phyloP scores from a whole-genome alignment of 768 basidiomycete species.

The Hericium rajendrae region DNA sequence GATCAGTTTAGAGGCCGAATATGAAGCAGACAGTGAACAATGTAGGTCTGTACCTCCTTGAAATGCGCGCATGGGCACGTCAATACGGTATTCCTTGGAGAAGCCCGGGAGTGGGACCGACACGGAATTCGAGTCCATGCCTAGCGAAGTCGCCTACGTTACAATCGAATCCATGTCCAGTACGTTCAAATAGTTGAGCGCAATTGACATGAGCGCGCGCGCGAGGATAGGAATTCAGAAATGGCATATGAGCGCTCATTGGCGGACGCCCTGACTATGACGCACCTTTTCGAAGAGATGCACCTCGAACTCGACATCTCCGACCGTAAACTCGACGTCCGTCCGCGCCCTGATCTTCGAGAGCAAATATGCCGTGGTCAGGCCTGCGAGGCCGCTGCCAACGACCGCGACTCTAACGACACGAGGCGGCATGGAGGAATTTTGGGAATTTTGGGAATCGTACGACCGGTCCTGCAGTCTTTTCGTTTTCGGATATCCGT shows the following conservation, averaged over 20 bases:
- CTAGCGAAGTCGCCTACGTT: slow-evolving; percentile 43
- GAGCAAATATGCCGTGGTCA: slow-evolving; percentile 58
- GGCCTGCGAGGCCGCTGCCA: slow-evolving; percentile 65
- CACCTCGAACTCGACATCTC: slow-evolving; percentile 47
- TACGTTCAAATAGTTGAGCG: neutral
- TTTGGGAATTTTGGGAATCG: neutral
- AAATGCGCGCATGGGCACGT: slow-evolving; percentile 78
- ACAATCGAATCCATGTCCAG: neutral
- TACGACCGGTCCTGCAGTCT: neutral
- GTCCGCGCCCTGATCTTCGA: slow-evolving; percentile 17
- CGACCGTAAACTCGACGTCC: slow-evolving; percentile 2
- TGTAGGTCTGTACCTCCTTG: slow-evolving; percentile 77
- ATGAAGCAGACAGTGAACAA: neutral
- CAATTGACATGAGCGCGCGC: neutral
- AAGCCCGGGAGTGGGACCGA: slow-evolving; percentile 31
- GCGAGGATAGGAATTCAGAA: neutral
- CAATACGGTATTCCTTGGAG: slow-evolving; percentile 43
- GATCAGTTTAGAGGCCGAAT: neutral
- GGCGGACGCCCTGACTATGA: neutral
- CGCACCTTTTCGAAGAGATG: slow-evolving; percentile 69
- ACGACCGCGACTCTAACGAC: slow-evolving; percentile 57
- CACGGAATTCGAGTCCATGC: slow-evolving; percentile 61
- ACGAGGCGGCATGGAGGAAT: slow-evolving; percentile 7
- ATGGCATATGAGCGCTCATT: too few species aligned
- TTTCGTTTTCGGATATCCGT: too few species aligned